Evolutionary conservation across 2,329 filamentous ascomycete species (phyloP), one percentile per base, ranked within the genome.

Genomic region (Apiospora sp.): DNA sequence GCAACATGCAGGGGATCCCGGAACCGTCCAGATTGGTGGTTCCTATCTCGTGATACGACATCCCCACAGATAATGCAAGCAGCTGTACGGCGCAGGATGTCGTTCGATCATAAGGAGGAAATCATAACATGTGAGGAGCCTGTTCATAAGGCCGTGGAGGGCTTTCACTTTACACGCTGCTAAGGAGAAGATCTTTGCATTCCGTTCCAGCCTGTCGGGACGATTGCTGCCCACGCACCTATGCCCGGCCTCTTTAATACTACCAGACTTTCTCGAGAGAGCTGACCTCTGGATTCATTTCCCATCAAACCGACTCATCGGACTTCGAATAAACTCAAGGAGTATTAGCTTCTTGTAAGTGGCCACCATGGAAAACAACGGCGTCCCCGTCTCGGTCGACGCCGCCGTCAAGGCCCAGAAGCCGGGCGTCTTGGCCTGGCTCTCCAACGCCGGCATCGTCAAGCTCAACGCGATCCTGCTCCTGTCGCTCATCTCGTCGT

Each of bases 401-500:
- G 75, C 74, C 27, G 74, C 73, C 30, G 69, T 75, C 22, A 69
- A 27, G 22, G 73, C 72, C 48, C 30, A 64, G 58, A 72, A 75
- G 4, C 75, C 71, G 16, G 77, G 77, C 1, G 22, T 68, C 58
- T 51, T 73, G 30, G 69, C 68, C 34, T 79, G 74, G 72, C 69
- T 77, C 12, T 68, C 70, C 41, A 76, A 78, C 69, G 61, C 51
- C 43, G 77, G 78, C 34, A 72, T 79, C 69, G 64, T 78, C 7
- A 73, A 75, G 54, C 71, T 79, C 41, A 79, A 79, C 51, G 44
- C 73, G 30, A 75, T 78, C 27, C 71, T 78, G 13, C 37, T 69
- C 4, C 69, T 79, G 3, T 78, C 75, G 1, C 73, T 76, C 27
- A 76, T 79, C 24, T 78, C 77, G 3, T 76, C 74, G 49, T 78